Conservation (phyloP, 441 rosid genomes). For the Hura crepitans region DNA sequence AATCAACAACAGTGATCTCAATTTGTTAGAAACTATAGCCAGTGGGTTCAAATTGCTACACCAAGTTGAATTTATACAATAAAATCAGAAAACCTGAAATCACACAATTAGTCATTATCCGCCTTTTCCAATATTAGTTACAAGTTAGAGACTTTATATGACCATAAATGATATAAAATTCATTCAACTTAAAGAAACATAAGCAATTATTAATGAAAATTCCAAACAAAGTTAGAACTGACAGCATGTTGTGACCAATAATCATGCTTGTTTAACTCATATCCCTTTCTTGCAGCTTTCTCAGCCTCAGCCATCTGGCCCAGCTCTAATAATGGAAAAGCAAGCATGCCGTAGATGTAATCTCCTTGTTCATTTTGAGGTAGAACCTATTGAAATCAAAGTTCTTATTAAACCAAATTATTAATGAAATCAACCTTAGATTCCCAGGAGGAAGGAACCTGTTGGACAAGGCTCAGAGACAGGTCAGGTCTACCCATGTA, state of each 20-base stretch:
- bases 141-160: background rate
- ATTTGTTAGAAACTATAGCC: background rate
- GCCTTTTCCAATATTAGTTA: background rate
- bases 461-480: constrained; percentile 54
- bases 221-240: constrained; percentile 28
- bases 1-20: constrained; percentile 13
- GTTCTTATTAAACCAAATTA: constrained; percentile 6
- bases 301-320: constrained; percentile 78
- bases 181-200: background rate
- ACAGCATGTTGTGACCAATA: constrained; percentile 86
- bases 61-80: background rate
- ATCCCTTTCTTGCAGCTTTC: constrained; percentile 69
- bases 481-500: constrained; percentile 68
- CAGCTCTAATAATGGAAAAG: constrained; percentile 76
- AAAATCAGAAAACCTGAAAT: background rate
- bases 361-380: constrained; percentile 58
- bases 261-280: constrained; percentile 63
- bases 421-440: background rate
- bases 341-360: constrained; percentile 74
- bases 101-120: background rate
- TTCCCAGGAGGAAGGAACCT: constrained; percentile 41
- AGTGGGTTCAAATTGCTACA: constrained; percentile 3
- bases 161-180: background rate
- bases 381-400: constrained; percentile 46
- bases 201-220: background rate